These are phyloP conservation scores for Termitomyces sp. DNA, from an alignment of 768 basidiomycete species.

Conservation along the genomic window DNA sequence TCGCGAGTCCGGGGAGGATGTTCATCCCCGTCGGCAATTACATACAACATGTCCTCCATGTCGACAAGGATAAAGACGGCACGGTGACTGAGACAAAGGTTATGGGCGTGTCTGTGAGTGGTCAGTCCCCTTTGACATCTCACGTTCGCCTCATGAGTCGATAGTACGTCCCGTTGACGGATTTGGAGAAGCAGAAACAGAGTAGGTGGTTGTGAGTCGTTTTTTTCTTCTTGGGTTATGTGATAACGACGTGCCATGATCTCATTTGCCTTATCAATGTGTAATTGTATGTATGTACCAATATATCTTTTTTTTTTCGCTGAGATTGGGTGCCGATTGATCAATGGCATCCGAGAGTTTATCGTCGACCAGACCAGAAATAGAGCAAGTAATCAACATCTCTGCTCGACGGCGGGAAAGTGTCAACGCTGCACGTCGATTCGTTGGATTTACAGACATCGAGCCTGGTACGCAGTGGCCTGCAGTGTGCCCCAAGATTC, in stretches of 20 bases:
- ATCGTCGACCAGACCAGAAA: too few species aligned
- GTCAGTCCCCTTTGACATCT: neutral
- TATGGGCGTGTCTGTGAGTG: slow-evolving; percentile 78
- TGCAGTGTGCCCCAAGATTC: too few species aligned
- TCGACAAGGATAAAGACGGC: slow-evolving; percentile 76
- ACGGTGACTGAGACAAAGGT: slow-evolving; percentile 56
- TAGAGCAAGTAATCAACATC: too few species aligned
- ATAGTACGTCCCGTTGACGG: slow-evolving; percentile 71
- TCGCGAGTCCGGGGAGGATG: slow-evolving; percentile 74
- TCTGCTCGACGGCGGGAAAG: too few species aligned
- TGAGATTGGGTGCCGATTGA: too few species aligned
- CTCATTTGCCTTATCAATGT: neutral
- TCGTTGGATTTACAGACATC: too few species aligned
- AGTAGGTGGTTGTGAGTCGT: neutral
- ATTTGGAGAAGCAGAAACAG: slow-evolving; percentile 38
- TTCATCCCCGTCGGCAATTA: slow-evolving; percentile 85
- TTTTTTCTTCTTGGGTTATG: neutral
- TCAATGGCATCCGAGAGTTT: too few species aligned
- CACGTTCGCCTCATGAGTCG: neutral
- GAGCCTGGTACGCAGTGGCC: too few species aligned
- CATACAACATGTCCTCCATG: slow-evolving; percentile 58
- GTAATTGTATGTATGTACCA: too few species aligned
- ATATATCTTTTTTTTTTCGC: neutral
- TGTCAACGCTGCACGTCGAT: too few species aligned
- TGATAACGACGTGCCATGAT: neutral